Base-by-base conservation (phyloP, 176 grass and related monocot genomes). In the Luzula sylvatica region DNA sequence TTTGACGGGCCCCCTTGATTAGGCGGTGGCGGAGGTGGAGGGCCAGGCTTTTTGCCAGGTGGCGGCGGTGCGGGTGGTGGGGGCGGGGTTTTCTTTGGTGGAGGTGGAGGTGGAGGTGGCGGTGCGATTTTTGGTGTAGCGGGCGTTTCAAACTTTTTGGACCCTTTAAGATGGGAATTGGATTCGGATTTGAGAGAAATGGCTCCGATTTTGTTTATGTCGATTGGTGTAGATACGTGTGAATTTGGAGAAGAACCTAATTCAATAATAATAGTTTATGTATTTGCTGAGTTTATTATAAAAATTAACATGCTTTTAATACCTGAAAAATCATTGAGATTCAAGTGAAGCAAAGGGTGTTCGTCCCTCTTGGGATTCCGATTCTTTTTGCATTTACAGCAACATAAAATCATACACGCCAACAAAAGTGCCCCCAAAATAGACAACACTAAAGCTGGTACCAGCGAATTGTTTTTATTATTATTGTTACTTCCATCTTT, bases 261-360 rank as follows among this genome's bases (percentile, higher is more conserved):
- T 35, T 1, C 9, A 4, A 35, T 35, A 9, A 35, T 7, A 35
- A 9, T 35, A 35, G 30, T 9, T 35, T 35, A 4, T 35, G 9
- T 35, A 35, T 35, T 35, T 35, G 30, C 9, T 7, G 30, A 35
- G 9, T 35, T n/a, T 35, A 35, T 35, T 35, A 35, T 7, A 35
- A 35, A 35, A 35, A 35, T 35, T 35, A 35, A 7, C 9, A 35
- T 2, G 9, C 9, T 35, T 35, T 4, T 35, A 35, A 58, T 90
- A 86, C 72, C 68, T 56, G 92, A 79, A 23, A 78, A 61, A 27
- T 77, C 62, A 35, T 68, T 80, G 59, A 87, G 39, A 42, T 70
- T 78, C 38, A 76, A 50, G 72, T n/a, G 47, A 46, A 94, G 38
- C 53, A 80, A 72, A 18, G 75, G 65, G 20, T 74, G 69, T 65